These are phyloP conservation scores for Scedosporium dehoogii DNA, from an alignment of 2,329 filamentous ascomycete genomes.

Conservation along the genomic window DNA sequence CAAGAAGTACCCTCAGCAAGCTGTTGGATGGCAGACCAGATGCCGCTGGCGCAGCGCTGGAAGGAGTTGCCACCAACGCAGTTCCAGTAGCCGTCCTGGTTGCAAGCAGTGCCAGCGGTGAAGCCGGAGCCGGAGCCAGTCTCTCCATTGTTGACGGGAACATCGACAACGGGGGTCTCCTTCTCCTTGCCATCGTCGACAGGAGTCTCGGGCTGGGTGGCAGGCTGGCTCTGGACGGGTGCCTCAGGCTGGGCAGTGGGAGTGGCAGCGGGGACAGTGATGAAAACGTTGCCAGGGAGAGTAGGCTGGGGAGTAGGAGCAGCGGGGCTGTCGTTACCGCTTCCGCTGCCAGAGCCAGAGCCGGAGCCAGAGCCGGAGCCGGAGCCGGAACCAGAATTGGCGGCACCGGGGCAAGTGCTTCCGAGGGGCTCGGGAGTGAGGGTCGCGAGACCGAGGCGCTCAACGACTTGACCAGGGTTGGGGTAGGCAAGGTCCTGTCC, in stretches of 20 bases:
- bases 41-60: conserved; percentile 44
- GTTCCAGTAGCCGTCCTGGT: conserved; percentile 41
- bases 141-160: conserved; percentile 4
- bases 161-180: neutral
- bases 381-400: conserved; percentile 15
- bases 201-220: conserved; percentile 5
- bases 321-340: conserved; percentile 3
- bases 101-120: conserved; percentile 34
- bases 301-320: conserved; percentile 10
- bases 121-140: conserved; percentile 16
- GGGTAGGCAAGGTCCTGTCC: conserved; percentile 49
- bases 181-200: conserved; percentile 5
- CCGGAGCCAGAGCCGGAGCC: conserved; percentile 13
- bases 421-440: conserved; percentile 19
- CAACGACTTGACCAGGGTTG: conserved; percentile 46
- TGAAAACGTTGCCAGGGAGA: conserved; percentile 29
- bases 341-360: conserved; percentile 11
- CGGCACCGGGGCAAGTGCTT: conserved; percentile 13
- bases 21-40: conserved; percentile 32
- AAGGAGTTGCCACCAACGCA: conserved; percentile 39
- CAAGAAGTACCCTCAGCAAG: conserved; percentile 38
- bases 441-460: conserved; percentile 29
- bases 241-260: conserved; percentile 12
- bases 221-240: conserved; percentile 5
- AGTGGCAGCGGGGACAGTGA: conserved; percentile 18